Base-by-base conservation (phyloP, 257 asterid genomes). In the Gentiana dahurica region DNA sequence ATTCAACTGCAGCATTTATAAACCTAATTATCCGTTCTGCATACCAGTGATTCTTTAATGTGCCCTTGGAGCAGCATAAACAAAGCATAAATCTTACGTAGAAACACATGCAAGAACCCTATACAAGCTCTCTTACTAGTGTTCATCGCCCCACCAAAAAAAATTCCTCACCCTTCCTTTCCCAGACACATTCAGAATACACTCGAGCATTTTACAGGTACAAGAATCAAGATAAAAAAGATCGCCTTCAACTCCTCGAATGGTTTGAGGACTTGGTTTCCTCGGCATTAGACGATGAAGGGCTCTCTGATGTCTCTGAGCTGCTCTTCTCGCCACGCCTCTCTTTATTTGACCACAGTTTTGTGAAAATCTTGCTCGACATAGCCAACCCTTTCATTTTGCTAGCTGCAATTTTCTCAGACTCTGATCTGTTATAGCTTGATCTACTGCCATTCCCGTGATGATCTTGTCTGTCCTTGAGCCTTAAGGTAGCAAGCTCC, bases 251-350 rank as follows among this genome's bases (percentile, higher is more conserved):
- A 71, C 79, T 81, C 73, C 82, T 77, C 2, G 85, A 79, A 55
- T 81, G 78, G 38, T 86, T 81, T 24, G 24, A 24, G 1, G 84
- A 84, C 68, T 78, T 82, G 4, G 74, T 74, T 54, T 83, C 95
- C 60, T 82, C 95, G 0, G 82, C 89, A 41, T 71, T 77, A 34
- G 95, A 78, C 1, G 97, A 89, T 41, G 87, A 84, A 1, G 78
- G 87, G 71, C 95, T 85, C 52, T 77, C 95, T 5, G 97, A 86
- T 5, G 95, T 80, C 58, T 86, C 97, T 1, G 94, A 89, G 77
- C 93, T 79, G 67, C 94, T 86, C 58, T 72, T 81, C 79, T 86
- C 95, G 0, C 86, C 77, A 8, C 62, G 68, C 59, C 80, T 72
- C 7, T 86, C 94, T 79, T 78, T 89, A 62, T 63, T 75, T 2